Conservation (phyloP, 2,329 filamentous ascomycete genomes). For the Pseudogymnoascus sp. region DNA sequence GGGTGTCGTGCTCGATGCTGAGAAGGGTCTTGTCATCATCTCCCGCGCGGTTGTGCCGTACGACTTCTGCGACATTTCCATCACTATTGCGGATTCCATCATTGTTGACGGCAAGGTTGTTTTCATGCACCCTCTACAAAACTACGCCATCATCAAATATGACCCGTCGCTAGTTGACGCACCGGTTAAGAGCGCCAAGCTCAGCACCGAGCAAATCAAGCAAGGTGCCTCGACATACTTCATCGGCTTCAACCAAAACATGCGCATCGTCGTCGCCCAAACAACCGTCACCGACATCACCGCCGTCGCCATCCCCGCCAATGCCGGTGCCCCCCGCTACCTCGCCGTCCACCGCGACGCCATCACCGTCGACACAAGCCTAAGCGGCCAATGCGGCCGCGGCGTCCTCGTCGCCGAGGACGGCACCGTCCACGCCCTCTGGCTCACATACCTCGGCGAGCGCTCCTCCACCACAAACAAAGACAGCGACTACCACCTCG, state of each 20-base stretch:
- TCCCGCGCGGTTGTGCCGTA: constrained; percentile 93
- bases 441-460: constrained; percentile 95
- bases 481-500: constrained; percentile 94
- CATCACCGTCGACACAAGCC: constrained; percentile 89
- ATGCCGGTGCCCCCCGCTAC: constrained; percentile 84
- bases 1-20: constrained; percentile 93
- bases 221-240: constrained; percentile 95
- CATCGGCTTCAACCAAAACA: constrained; percentile 96
- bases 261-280: constrained; percentile 85
- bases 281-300: constrained; percentile 97
- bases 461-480: constrained; percentile 70
- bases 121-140: constrained; percentile 93
- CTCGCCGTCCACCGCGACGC: constrained; percentile 93
- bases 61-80: constrained; percentile 90
- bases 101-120: constrained; percentile 90
- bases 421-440: constrained; percentile 88
- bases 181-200: constrained; percentile 79
- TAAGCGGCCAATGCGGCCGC: constrained; percentile 87
- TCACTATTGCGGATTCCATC: constrained; percentile 95
- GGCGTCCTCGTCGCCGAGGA: constrained; percentile 87
- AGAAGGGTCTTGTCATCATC: constrained; percentile 89
- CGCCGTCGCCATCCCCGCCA: constrained; percentile 91
- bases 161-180: constrained; percentile 90
- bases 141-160: constrained; percentile 93
- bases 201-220: constrained; percentile 75